Evolutionary conservation across 306 rosid species (phyloP), one percentile per base, ranked within the genome.

Genomic region (Potentilla sterilis): DNA sequence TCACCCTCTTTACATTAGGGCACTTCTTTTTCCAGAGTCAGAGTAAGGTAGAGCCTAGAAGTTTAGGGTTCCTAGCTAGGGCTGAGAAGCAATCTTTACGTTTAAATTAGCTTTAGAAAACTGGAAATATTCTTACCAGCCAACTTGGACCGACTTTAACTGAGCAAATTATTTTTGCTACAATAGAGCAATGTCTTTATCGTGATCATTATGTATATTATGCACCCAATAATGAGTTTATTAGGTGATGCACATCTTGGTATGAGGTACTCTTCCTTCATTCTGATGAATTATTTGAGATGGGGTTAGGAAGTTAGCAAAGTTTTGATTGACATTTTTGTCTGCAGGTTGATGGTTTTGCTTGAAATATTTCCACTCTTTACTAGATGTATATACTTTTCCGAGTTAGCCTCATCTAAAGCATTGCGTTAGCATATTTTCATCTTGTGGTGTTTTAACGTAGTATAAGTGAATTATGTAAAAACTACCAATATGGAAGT

Each of bases 111-210:
- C 28, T 42, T 43, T 59, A 22, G 9, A 32, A 44, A 42, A 59
- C 28, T 61, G 59, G 70, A 74, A 74, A 74, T 77, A n/a, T 58
- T 78, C 73, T 37, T 67, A 74, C 35, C 83, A 54, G 48, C 79
- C 79, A 58, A 43, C 58, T 55, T 79, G 64, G 70, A 79, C 83
- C 55, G 5, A 43, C 69, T 67, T 52, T 73, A 7, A n/a, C 35
- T n/a, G 16, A 6, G 21, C 43, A 21, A 46, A 37, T 49, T 7
- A n/a, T 11, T 48, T 75, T 14, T 49, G 65, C 32, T 65, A 9
- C 41, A n/a, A 37, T 72, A 6, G 48, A 51, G 13, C n/a, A 11
- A 19, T 38, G 75, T 72, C 75, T 3, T 52, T 72, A 38, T 57
- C 67, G 54, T 42, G 42, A 73, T 72, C 22, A 55, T 40, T 0